A percentile compares a stretch with the other conserved stretches of the same genome.
phyloP scores from a whole-genome alignment of 2,329 filamentous ascomycete genomes.

The Claviceps paspali region DNA sequence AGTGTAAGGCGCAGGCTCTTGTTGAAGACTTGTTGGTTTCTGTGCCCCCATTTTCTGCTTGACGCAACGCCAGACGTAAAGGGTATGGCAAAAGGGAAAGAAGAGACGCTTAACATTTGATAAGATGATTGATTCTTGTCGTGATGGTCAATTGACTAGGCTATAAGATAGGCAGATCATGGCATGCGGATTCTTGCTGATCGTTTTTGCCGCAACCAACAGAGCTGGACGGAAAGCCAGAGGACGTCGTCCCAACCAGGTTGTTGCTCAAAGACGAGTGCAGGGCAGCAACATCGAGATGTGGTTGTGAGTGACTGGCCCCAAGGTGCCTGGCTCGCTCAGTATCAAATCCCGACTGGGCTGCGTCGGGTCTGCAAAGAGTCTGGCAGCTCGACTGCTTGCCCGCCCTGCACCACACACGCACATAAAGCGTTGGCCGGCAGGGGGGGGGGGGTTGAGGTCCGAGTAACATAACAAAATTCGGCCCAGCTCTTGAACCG shows the following conservation, averaged over 20 bases:
- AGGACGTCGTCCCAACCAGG: not conserved
- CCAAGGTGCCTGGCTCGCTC: constrained; percentile 1
- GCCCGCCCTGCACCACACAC: not conserved
- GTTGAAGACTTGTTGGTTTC: not conserved
- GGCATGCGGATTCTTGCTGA: not conserved
- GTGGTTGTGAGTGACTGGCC: too few species aligned
- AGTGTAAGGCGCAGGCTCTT: not conserved
- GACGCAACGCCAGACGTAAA: too few species aligned
- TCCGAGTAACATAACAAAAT: not conserved
- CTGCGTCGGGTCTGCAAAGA: not conserved
- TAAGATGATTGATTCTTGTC: not conserved
- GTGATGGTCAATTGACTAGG: not conserved
- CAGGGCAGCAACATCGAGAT: not conserved
- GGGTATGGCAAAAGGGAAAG: not conserved
- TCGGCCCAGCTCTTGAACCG: not conserved
- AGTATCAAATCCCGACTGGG: not conserved
- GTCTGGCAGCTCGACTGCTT: not conserved
- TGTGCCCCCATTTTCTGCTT: not conserved
- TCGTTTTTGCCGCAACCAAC: not conserved
- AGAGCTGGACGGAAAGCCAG: not conserved
- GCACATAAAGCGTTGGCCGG: not conserved
- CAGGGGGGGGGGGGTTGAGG: not conserved
- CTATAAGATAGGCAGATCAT: not conserved
- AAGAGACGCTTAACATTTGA: too few species aligned
- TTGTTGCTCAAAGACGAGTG: not conserved